Conservation (phyloP, 2,329 filamentous ascomycete species). For the Huntiella moniliformis region DNA sequence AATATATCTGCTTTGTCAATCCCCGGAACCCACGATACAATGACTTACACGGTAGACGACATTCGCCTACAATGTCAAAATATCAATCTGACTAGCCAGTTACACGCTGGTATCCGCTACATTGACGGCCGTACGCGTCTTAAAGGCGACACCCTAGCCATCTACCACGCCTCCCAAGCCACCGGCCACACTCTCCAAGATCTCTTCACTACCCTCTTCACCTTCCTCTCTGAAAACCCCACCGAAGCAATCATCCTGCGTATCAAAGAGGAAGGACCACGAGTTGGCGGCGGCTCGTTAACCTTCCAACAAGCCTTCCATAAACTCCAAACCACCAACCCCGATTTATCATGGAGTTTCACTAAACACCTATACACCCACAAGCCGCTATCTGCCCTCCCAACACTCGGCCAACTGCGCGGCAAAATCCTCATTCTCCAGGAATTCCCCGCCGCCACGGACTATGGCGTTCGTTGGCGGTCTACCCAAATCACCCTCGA, state of each 20-base stretch:
- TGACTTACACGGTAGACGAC: constrained; percentile 26
- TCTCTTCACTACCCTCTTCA: constrained; percentile 25
- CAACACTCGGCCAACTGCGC: constrained; percentile 27
- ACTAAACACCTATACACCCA: constrained; percentile 20
- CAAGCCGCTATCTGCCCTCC: constrained; percentile 18
- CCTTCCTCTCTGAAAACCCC: constrained; percentile 27
- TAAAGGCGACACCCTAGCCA: constrained; percentile 23
- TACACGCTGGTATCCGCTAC: constrained; percentile 29
- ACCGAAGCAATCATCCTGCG: constrained; percentile 30
- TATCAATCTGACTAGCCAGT: constrained; percentile 25
- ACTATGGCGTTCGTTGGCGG: constrained; percentile 28
- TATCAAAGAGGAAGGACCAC: constrained; percentile 28
- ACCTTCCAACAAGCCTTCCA: constrained; percentile 29
- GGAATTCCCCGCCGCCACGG: constrained; percentile 22
- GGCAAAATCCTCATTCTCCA: constrained; percentile 29
- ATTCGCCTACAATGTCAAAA: constrained; percentile 28
- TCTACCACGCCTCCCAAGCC: constrained; percentile 28
- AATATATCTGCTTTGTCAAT: constrained; percentile 27
- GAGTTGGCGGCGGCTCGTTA: constrained; percentile 17
- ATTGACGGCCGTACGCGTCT: constrained; percentile 29
- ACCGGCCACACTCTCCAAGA: constrained; percentile 27
- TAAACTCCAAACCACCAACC: constrained; percentile 19
- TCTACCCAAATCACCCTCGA: constrained; percentile 27
- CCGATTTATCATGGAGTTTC: constrained; percentile 19
- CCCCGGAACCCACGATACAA: constrained; percentile 34